Conservation (phyloP, 1,284 basidiomycete species). For the Inonotus obliquus region DNA sequence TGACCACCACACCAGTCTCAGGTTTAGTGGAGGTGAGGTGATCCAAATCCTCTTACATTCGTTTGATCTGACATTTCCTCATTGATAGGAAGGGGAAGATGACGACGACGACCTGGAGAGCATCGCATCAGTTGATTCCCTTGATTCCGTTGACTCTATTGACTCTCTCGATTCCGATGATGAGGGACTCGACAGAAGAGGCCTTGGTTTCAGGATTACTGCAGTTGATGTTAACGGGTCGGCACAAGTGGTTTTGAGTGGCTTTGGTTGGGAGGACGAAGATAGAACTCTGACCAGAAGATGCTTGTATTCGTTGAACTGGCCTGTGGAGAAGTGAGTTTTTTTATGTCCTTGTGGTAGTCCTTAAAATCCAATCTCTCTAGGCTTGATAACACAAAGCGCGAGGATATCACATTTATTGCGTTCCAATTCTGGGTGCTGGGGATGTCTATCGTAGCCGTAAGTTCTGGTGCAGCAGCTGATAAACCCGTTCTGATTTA, state of each 20-base stretch:
- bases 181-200: constrained; percentile 1
- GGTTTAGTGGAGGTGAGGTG: constrained; percentile 14
- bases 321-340: constrained; percentile 58
- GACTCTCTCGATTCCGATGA: background rate
- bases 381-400: constrained; percentile 66
- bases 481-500: background rate
- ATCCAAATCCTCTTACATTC: background rate
- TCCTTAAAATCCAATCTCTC: constrained; percentile 8
- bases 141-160: background rate
- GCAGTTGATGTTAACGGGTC: constrained; percentile 31
- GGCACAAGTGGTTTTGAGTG: constrained; percentile 40
- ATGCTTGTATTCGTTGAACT: constrained; percentile 59
- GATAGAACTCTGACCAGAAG: constrained; percentile 35
- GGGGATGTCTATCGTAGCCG: constrained; percentile 72
- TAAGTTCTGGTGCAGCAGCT: constrained; percentile 22
- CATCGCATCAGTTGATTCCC: constrained; percentile 10
- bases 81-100: constrained; percentile 18
- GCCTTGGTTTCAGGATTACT: constrained; percentile 21
- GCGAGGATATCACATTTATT: constrained; percentile 74
- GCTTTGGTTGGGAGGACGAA: constrained; percentile 33
- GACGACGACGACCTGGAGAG: constrained; percentile 15
- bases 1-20: background rate
- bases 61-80: background rate
- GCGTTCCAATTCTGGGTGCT: constrained; percentile 77
- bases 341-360: background rate